Evolutionary conservation across 257 asterid genomes (phyloP), one percentile per base, ranked within the genome.

Genomic region (Apocynum venetum): DNA sequence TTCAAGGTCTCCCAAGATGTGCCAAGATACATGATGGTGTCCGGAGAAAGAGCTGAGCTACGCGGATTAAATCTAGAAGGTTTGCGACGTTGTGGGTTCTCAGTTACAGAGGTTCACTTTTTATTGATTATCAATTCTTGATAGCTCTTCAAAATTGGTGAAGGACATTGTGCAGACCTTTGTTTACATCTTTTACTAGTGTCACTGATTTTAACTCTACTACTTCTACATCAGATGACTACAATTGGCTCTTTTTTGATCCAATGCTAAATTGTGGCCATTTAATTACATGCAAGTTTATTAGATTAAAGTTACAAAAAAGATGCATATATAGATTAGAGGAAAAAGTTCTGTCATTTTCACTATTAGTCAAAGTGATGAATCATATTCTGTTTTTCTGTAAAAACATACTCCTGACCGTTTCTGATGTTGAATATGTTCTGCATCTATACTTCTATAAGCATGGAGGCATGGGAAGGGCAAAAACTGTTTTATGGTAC

Each of bases 21-120:
- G 25, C 99, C 99, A 11, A 91, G 84, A 81, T 95, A 91, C 91
- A 88, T 90, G 70, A 89, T 93, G 97, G 96, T 95, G 76, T 89
- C 97, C 31, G 98, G 99, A 78, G 97, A 95, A 86, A 90, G 99
- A 82, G 99, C 99, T 86, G 94, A 87, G 86, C 84, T 95, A 63
- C 98, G 96, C 74, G 98, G 98, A 64, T 77, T 95, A 79, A 95
- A 95, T 83, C 86, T 89, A 19, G 98, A 95, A 93, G 99, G 99
- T 77, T 84, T 95, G 56, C 88, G 90, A 64, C 98, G 99, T n/a
- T 82, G 79, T 76, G 97, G 96, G 68, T 95, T 95, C 84, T 87
- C 99, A 1, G 78, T 38, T 60, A 38, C n/a, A 53, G 97, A 95
- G 98, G 99, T 95, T 36, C n/a, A 1, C 19, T 38, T 41, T 17